Evolutionary conservation across 176 grass and related monocot genomes (phyloP).

Genomic region (Rhynchospora breviuscula): DNA sequence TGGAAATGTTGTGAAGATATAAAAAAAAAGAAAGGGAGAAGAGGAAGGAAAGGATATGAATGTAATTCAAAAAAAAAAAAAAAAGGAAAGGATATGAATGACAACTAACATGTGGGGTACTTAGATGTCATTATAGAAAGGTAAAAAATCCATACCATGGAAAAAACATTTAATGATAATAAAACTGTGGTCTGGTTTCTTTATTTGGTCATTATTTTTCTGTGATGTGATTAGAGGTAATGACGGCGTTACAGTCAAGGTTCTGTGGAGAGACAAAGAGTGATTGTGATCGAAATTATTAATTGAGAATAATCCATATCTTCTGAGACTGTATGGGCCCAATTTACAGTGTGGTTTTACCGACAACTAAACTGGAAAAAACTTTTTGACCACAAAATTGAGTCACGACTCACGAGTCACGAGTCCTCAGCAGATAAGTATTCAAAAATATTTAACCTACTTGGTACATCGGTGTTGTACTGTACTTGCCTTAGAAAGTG

Average conservation of each 20-base stretch:
- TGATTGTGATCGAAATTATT: conserved; percentile 10
- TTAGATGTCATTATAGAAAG: background rate
- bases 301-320: background rate
- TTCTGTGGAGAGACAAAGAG: background rate
- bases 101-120: conserved; percentile 21
- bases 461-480: background rate
- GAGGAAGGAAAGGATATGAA: conserved; percentile 11
- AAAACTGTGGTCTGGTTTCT: background rate
- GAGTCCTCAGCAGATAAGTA: too few relatives aligned
- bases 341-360: background rate
- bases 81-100: conserved; percentile 13
- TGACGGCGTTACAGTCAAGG: background rate
- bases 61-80: background rate
- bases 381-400: too few relatives aligned
- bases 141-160: background rate
- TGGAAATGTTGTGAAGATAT: background rate
- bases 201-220: background rate
- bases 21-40: background rate
- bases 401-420: too few relatives aligned
- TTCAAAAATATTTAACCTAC: too few relatives aligned
- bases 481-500: too few relatives aligned
- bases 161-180: background rate
- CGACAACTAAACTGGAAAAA: too few relatives aligned
- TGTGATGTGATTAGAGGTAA: background rate
- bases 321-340: background rate